Evolutionary conservation across 139 green algal species (phyloP).

Genomic region (Micractinium conductrix): DNA sequence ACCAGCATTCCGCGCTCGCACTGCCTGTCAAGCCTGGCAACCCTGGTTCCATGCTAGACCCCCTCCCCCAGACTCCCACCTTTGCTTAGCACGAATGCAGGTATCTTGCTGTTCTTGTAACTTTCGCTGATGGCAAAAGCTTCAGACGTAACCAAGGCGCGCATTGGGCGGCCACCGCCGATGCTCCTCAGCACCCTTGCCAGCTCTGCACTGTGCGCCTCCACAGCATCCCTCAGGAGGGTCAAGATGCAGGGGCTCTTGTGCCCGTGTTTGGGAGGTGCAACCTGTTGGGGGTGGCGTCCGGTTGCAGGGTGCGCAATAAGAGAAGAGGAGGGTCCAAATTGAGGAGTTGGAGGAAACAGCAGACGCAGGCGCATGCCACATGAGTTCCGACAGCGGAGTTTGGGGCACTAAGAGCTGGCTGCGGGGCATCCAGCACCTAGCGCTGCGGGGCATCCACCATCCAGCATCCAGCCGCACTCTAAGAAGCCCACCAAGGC

Average conservation of each 20-base stretch:
- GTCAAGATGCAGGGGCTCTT: conserved; percentile 38
- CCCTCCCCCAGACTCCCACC: no score
- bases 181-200: conserved; percentile 13
- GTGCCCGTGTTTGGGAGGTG: conserved; percentile 30
- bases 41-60: no score
- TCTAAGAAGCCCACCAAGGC: neutral
- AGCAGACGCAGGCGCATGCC: no score
- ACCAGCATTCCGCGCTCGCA: neutral
- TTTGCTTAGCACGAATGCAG: conserved; percentile 44
- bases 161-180: conserved; percentile 12
- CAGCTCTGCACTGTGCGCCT: conserved; percentile 38
- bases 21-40: no score
- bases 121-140: conserved; percentile 40
- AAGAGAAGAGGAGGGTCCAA: neutral
- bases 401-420: no score
- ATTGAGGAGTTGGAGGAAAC: neutral
- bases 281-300: conserved; percentile 18
- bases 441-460: neutral
- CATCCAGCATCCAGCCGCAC: neutral
- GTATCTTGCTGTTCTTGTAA: conserved; percentile 33
- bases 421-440: no score
- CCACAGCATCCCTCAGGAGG: conserved; percentile 32
- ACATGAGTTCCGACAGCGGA: no score
- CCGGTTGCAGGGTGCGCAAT: no score
- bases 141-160: conserved; percentile 41